Base-by-base conservation (phyloP, 805 yeast genomes). In the Yarrowia divulgata region DNA sequence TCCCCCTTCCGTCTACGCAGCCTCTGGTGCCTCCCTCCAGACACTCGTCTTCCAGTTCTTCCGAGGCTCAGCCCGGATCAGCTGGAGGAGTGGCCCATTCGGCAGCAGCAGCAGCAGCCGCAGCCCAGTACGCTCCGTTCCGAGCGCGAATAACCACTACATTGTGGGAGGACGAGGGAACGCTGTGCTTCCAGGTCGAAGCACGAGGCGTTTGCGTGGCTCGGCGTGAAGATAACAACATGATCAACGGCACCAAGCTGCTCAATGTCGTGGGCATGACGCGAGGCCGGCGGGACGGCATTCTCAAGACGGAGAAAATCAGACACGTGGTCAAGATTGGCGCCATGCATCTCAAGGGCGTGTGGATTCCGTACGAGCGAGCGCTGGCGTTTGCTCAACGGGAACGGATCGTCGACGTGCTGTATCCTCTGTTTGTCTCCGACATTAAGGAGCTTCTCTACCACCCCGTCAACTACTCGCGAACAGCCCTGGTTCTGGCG, bases 111-210 rank as follows among this genome's bases (percentile, higher is more conserved):
- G 66, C 66, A 6, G 50, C 66, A 8, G 50, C 66, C n/a, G 50
- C 66, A 8, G 66, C 66, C 13, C 66, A 60, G 42, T 60, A 60
- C 42, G 50, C 66, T 13, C 66, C 66, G 2, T 60, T 74, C 71
- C 75, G 77, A 69, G 87, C 88, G 35, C 76, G 87, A 63, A 91
- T 90, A 67, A 88, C 93, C 62, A 90, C 95, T 16, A 89, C 95
- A 18, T 85, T 89, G 84, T 91, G 97, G 97, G 95, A 90, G 77
- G 96, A 90, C 76, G 96, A 91, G 73, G 88, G 88, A 74, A 91
- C 96, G 0, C 79, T 90, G 54, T 90, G 96, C 76, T 90, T 90
- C 79, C 96, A 90, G 78, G 94, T 91, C 37, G 94, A 90, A 73
- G 91, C 91, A 68, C 87, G 88, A 72, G 90, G 91, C 70, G 90